A percentile compares a stretch with the other conserved stretches of the same genome.
phyloP scores from a whole-genome alignment of 2,329 filamentous ascomycete genomes.

The Lachnum nothofagi region DNA sequence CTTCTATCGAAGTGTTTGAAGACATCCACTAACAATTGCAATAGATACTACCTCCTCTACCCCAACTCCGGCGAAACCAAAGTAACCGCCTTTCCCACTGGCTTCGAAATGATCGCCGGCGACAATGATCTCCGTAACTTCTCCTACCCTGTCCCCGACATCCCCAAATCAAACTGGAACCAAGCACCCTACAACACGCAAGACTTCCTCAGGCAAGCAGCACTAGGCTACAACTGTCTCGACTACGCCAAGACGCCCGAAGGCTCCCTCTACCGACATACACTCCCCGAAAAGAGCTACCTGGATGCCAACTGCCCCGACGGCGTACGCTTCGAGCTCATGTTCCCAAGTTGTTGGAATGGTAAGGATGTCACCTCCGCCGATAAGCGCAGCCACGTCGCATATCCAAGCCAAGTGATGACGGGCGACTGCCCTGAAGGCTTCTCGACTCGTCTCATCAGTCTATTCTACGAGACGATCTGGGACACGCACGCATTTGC shows the following conservation, averaged over 20 bases:
- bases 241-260: slow-evolving; percentile 57
- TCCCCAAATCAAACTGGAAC: slow-evolving; percentile 66
- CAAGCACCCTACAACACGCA: slow-evolving; percentile 54
- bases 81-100: slow-evolving; percentile 67
- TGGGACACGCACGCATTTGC: slow-evolving; percentile 67
- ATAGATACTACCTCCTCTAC: slow-evolving; percentile 79
- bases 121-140: slow-evolving; percentile 64
- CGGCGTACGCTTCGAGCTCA: slow-evolving; percentile 75
- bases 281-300: slow-evolving; percentile 71
- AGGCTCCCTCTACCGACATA: slow-evolving; percentile 73
- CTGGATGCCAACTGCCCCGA: slow-evolving; percentile 77
- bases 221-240: slow-evolving; percentile 91
- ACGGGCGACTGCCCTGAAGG: slow-evolving; percentile 68
- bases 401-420: slow-evolving; percentile 73
- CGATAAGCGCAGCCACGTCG: slow-evolving; percentile 62
- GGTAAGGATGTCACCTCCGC: slow-evolving; percentile 53
- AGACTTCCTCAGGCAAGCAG: slow-evolving; percentile 67
- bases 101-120: slow-evolving; percentile 80
- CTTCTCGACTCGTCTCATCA: slow-evolving; percentile 63
- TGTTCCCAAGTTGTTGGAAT: slow-evolving; percentile 89
- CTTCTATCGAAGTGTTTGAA: background rate
- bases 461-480: slow-evolving; percentile 81
- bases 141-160: slow-evolving; percentile 59
- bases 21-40: slow-evolving; percentile 15
- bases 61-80: slow-evolving; percentile 49